Conservation (phyloP, 768 basidiomycete genomes). For the Tubosaeta brunneosetosa region DNA sequence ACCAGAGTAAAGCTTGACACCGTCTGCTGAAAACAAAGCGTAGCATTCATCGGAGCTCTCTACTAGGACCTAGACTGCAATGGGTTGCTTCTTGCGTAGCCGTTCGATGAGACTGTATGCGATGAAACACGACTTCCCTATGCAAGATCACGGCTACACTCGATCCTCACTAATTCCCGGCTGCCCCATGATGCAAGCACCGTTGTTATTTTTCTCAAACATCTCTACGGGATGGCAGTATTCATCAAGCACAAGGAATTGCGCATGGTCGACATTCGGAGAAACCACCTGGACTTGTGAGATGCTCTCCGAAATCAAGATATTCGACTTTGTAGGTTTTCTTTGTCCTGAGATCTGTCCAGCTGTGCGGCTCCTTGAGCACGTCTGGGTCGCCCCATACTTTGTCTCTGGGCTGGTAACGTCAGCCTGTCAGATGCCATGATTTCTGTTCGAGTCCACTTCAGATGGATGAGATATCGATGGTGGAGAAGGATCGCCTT, state of each 20-base stretch:
- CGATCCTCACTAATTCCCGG: background rate
- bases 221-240: background rate
- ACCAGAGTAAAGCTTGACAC: background rate
- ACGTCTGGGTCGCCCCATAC: background rate
- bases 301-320: background rate
- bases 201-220: background rate
- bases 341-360: background rate
- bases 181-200: background rate
- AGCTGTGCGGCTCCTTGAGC: background rate
- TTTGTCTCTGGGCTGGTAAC: background rate
- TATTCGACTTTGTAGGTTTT: background rate
- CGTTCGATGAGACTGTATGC: background rate
- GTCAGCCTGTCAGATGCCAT: background rate
- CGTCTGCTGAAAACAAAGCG: background rate
- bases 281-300: background rate
- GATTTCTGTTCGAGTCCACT: background rate
- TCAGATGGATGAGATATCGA: background rate
- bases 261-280: background rate
- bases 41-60: background rate
- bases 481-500: background rate
- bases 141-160: background rate
- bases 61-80: background rate
- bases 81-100: background rate
- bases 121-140: background rate
- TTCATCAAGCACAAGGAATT: background rate